Evolutionary conservation across 768 basidiomycete genomes (phyloP), one percentile per base, ranked within the genome.

Genomic region (Tubosaeta sp.): DNA sequence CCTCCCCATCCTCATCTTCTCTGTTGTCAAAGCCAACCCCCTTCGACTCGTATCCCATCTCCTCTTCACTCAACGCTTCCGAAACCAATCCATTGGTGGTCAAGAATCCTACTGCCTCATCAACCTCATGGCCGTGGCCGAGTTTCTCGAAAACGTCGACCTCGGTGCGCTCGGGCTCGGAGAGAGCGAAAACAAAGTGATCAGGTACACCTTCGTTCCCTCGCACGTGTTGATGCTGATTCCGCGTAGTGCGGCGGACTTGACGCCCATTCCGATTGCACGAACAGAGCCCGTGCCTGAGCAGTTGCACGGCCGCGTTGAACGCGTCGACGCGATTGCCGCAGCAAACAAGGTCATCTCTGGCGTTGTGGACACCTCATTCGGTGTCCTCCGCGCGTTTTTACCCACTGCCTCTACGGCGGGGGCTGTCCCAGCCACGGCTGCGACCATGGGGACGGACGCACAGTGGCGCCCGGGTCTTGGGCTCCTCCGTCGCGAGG

Each of bases 91-190:
- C 2, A 59, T 63, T 46, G 65, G 63, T 1, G 82, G 84, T 1
- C 93, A 97, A 62, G 90, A 91, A 60, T 85, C 83, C 43, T 99
- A 94, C 61, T 97, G 94, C 52, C 77, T 95, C 35, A 89, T 97
- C 66, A 98, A 96, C 68, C 74, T 96, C 34, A 83, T 94, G 76
- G 95, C 95, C 11, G 94, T 95, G 6, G 90, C 90, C 1, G 94
- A 97, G 64, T 99, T 97, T 66, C 74, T 97, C 46, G 93, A 95
- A 71, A 90, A 94, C 63, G 92, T 97, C 31, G 93, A 97, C 70
- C 74, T 96, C 49, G 85, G 79, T 8, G 80, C 77, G 1, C 71
- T 89, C 18, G 84, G 80, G 0, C 69, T 91, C 6, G 81, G 78
- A 6, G 82, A 84, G 46, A 78, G 77, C 30, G 80, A 81, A 48